phyloP scores from a whole-genome alignment of 2,329 filamentous ascomycete species.

The Plectosphaerella plurivora region DNA sequence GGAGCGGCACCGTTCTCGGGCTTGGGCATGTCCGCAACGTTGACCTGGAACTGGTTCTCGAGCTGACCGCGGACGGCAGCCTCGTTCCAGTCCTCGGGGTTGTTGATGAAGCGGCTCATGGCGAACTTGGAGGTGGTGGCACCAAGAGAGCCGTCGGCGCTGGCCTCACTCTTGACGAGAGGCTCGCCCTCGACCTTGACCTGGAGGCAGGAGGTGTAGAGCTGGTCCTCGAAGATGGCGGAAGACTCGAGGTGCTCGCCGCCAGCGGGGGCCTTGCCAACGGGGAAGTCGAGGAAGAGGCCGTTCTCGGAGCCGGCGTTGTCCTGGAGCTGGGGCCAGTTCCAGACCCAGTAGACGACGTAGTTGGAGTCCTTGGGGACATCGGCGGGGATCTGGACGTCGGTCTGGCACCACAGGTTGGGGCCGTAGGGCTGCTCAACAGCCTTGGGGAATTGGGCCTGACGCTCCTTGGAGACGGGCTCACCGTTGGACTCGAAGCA shows the following conservation, averaged over 20 bases:
- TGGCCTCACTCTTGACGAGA: background rate
- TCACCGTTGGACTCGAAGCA: slow-evolving; percentile 76
- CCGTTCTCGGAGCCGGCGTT: slow-evolving; percentile 32
- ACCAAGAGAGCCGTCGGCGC: background rate
- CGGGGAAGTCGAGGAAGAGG: slow-evolving; percentile 35
- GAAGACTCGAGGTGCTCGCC: slow-evolving; percentile 8
- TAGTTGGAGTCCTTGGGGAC: slow-evolving; percentile 60
- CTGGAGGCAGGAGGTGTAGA: slow-evolving; percentile 24
- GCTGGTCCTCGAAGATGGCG: slow-evolving; percentile 25
- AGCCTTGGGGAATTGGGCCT: slow-evolving; percentile 45
- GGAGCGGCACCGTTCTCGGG: slow-evolving; percentile 10
- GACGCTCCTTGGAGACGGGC: slow-evolving; percentile 54
- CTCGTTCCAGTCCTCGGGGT: slow-evolving; percentile 33
- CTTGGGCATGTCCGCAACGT: slow-evolving; percentile 22
- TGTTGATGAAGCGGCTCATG: slow-evolving; percentile 22
- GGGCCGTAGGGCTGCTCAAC: slow-evolving; percentile 47
- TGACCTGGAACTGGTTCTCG: slow-evolving; percentile 38
- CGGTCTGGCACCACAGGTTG: slow-evolving; percentile 75
- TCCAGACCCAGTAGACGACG: slow-evolving; percentile 95
- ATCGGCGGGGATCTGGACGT: slow-evolving; percentile 69
- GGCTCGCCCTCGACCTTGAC: slow-evolving; percentile 12
- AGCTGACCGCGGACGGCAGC: slow-evolving; percentile 43
- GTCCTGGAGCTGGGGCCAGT: slow-evolving; percentile 66
- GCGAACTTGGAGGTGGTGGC: slow-evolving; percentile 9
- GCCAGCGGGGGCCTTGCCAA: slow-evolving; percentile 15